Conservation (phyloP, 768 basidiomycete genomes). For the Sarcomyxa edulis region DNA sequence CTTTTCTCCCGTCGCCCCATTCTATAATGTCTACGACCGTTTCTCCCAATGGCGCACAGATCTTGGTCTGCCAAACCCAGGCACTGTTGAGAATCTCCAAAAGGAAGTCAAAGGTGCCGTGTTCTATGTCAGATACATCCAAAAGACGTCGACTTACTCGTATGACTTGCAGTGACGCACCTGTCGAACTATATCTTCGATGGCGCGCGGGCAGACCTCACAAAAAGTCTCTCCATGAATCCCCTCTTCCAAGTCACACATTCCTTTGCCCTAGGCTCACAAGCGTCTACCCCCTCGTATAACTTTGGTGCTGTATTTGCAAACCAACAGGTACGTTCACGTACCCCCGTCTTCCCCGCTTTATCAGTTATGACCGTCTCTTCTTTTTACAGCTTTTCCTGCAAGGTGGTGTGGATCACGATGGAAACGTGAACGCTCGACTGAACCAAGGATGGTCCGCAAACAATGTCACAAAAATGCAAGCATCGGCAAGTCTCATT, state of each 20-base stretch:
- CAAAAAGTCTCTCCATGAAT: conserved; percentile 86
- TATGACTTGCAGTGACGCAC: conserved; percentile 62
- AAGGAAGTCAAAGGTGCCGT: conserved; percentile 86
- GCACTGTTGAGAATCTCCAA: conserved; percentile 86
- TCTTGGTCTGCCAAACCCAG: conserved; percentile 85
- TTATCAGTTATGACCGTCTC: conserved; percentile 9
- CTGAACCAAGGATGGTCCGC: conserved; percentile 87
- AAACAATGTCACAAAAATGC: conserved; percentile 75
- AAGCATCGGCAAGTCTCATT: conserved; percentile 65
- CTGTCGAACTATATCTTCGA: conserved; percentile 95
- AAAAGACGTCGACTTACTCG: conserved; percentile 6
- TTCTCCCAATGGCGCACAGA: conserved; percentile 79
- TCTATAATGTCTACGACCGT: conserved; percentile 62
- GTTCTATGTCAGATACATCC: conserved; percentile 1
- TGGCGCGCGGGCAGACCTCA: conserved; percentile 93
- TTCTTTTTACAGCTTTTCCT: conserved; percentile 63
- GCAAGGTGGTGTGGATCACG: conserved; percentile 92
- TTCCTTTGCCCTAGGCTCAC: conserved; percentile 87
- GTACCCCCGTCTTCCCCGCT: not conserved
- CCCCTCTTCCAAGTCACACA: conserved; percentile 99
- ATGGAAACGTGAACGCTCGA: conserved; percentile 84
- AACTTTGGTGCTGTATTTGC: conserved; percentile 94
- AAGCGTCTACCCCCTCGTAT: conserved; percentile 80
- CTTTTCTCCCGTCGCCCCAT: conserved; percentile 47
- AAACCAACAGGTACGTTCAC: conserved; percentile 58